These are phyloP conservation scores for Alloascoidea hylecoeti DNA, from an alignment of 805 yeast species.

Conservation along the genomic window DNA sequence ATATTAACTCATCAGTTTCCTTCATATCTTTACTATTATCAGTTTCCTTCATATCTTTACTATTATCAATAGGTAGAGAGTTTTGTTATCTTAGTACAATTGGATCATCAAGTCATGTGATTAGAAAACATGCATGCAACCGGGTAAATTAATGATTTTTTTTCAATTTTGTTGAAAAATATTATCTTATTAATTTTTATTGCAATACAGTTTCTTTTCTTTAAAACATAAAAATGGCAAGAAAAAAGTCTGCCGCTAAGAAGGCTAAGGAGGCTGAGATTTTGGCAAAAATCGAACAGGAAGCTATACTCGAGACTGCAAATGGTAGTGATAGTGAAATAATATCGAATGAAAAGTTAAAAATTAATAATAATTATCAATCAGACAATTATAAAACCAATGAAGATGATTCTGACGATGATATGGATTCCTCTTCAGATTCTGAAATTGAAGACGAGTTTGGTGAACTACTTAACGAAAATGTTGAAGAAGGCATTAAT, in stretches of 20 bases:
- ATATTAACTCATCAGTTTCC: too few relatives aligned
- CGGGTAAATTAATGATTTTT: too few relatives aligned
- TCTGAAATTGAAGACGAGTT: conserved; percentile 79
- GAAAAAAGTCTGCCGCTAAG: conserved; percentile 6
- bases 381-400: conserved; percentile 16
- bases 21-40: too few relatives aligned
- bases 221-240: conserved; percentile 4
- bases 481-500: conserved; percentile 67
- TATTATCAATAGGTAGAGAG: too few relatives aligned
- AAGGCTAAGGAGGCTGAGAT: conserved; percentile 4
- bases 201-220: too few relatives aligned
- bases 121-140: too few relatives aligned
- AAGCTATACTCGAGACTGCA: conserved; percentile 4
- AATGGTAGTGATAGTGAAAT: neutral
- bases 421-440: conserved; percentile 22
- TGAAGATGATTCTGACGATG: conserved; percentile 14
- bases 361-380: conserved; percentile 12
- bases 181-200: too few relatives aligned
- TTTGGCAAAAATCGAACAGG: conserved; percentile 8
- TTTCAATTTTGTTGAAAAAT: too few relatives aligned
- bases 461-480: conserved; percentile 79
- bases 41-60: too few relatives aligned
- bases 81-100: too few relatives aligned
- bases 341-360: conserved; percentile 17
- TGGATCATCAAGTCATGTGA: too few relatives aligned